Conservation (phyloP, 164 flowering plant genomes). For the Saururus chinensis region DNA sequence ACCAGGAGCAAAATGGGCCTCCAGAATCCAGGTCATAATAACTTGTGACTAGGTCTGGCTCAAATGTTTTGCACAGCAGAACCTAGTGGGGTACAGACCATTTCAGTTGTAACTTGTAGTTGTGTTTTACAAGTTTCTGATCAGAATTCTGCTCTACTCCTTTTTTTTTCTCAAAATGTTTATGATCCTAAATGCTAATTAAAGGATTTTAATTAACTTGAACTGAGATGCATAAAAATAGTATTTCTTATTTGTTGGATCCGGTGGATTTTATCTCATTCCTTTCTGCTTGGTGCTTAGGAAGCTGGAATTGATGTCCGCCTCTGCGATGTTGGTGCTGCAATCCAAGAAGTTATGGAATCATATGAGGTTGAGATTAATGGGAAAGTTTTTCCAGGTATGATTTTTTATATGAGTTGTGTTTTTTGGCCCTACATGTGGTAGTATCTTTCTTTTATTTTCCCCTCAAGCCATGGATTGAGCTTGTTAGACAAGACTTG, state of each 20-base stretch:
- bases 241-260: not conserved
- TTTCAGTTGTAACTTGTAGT: not conserved
- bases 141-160: not conserved
- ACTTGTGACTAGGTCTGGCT: not conserved
- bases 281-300: constrained; percentile 17
- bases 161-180: too few species aligned
- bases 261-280: not conserved
- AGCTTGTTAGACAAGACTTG: too few species aligned
- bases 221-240: too few species aligned
- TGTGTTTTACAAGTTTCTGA: not conserved
- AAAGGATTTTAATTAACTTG: too few species aligned
- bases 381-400: constrained; percentile 91
- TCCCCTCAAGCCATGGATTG: too few species aligned
- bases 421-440: not conserved
- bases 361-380: constrained; percentile 97
- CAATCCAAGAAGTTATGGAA: constrained; percentile 98
- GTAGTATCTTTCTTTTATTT: too few species aligned
- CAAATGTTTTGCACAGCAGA: not conserved
- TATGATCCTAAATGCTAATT: too few species aligned
- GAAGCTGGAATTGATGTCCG: constrained; percentile 99
- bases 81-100: too few species aligned
- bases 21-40: too few species aligned
- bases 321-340: constrained; percentile 96
- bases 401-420: not conserved
- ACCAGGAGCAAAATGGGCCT: too few species aligned